Base-by-base conservation (phyloP, 768 basidiomycete genomes). In the Rhizopogon vesiculosus region DNA sequence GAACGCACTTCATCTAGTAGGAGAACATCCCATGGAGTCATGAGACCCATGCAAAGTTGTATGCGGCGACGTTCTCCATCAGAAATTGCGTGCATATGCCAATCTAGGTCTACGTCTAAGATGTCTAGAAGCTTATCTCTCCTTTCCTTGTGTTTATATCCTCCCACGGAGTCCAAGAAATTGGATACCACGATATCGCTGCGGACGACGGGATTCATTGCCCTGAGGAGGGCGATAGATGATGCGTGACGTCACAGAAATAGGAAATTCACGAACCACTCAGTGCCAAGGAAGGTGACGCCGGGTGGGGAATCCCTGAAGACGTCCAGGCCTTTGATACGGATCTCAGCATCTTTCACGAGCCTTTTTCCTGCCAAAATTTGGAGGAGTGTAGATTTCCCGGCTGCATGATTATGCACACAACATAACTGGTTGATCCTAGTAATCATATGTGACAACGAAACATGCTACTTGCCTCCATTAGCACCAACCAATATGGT, bases 111-210 rank as follows among this genome's bases (percentile, higher is more conserved):
- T 56, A 99, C 83, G 66, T 98, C 95, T 42, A 98, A 76, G 57
- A 99, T 89, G 70, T 93, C 87, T 53, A 99, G 84, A 3, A 99
- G 79, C 7, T 65, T 72, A 68, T 99, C 92, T 42, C 96, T 78
- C 31, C 94, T 80, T 62, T 86, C 87, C 69, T 96, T 96, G 74
- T 98, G 82, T 52, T 93, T 79, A 68, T 97, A 98, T 0, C 97
- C 97, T 13, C 97, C 97, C 5, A 99, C 92, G 16, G 93, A 95
- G 69, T 99, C 92, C n/a, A 99, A 76, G 71, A 99, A 99, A 46
- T 84, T 78, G n/a, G 90, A 85, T 3, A 99, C 97, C 33, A 86
- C 76, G 58, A 98, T 95, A 69, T 98, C 97, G 8, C 89, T 78
- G 33, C 95, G 82, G 12, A 98, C 95, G 55, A 98, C 96, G 1